Evolutionary conservation across 805 yeast genomes (phyloP), one percentile per base, ranked within the genome.

Genomic region (Ogataea angusta): DNA sequence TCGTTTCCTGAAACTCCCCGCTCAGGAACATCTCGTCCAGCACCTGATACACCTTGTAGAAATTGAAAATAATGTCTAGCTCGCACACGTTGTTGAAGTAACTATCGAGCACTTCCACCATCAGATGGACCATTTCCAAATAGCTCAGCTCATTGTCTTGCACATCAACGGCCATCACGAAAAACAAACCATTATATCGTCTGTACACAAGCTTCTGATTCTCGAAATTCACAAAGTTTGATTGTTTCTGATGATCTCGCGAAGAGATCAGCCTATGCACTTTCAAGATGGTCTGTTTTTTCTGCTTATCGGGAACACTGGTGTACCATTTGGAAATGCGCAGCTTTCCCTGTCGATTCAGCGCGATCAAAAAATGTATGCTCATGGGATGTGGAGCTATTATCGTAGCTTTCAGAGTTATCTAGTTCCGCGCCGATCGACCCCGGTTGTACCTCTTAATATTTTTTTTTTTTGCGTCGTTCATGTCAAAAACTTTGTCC

Each of bases 61-160:
- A 91, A 63, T 89, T 88, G 69, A 90, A 93, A 15, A 93, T 95
- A 42, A 93, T 72, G 60, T 91, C 98, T 51, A 91, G 71, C 63
- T 91, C 97, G 65, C 97, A 90, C 6, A 91, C 98, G 54, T 82
- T 88, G 49, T 88, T 83, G 55, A 91, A 91, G 59, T 82, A 87
- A 10, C 80, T 71, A 60, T 91, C 98, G 40, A 91, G 67, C 7
- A 88, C 78, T 63, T 93, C 96, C 14, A 91, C 97, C 47, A 91
- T 77, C 39, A 90, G 68, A 57, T 91, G 98, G 27, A 91, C 79
- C 19, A 85, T 79, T 46, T 93, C 95, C 37, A 93, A 66, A 54
- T 84, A 85, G 38, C 81, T 76, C 43, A 93, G 73, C 56, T 89
- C 97, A 55, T 85, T 87, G 57, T 89, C 97, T 9, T 66, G 64